Percentiles rank a stretch among this genome's conserved stretches.
phyloP scores from a whole-genome alignment of 805 yeast genomes.

The Yarrowia sp. region DNA sequence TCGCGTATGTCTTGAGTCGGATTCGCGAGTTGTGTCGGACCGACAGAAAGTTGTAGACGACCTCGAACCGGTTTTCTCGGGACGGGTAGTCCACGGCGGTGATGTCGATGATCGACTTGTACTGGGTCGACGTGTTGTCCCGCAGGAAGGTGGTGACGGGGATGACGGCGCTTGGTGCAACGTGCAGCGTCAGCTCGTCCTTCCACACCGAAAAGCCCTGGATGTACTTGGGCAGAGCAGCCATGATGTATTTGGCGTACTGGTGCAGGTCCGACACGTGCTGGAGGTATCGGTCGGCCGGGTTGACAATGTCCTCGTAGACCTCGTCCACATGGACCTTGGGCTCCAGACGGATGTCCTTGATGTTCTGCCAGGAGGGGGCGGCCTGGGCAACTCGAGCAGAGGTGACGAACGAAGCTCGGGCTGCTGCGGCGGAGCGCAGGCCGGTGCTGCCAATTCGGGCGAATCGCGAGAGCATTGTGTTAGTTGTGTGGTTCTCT shows the following conservation, averaged over 20 bases:
- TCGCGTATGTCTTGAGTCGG: slow-evolving; percentile 84
- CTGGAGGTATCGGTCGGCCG: slow-evolving; percentile 70
- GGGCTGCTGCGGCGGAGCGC: slow-evolving; percentile 19
- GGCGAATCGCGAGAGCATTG: slow-evolving; percentile 26
- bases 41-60: slow-evolving; percentile 77
- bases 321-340: slow-evolving; percentile 28
- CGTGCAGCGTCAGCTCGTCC: slow-evolving; percentile 74
- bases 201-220: slow-evolving; percentile 89
- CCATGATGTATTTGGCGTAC: slow-evolving; percentile 75
- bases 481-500: slow-evolving; percentile 20
- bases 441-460: slow-evolving; percentile 24
- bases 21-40: slow-evolving; percentile 83
- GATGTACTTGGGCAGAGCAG: slow-evolving; percentile 74
- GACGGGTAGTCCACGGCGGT: slow-evolving; percentile 87
- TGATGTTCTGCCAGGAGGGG: slow-evolving; percentile 21
- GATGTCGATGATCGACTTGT: slow-evolving; percentile 72
- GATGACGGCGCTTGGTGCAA: slow-evolving; percentile 70
- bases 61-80: slow-evolving; percentile 80
- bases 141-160: slow-evolving; percentile 70
- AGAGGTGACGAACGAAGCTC: slow-evolving; percentile 17
- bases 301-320: slow-evolving; percentile 52
- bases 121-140: slow-evolving; percentile 79
- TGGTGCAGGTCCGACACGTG: slow-evolving; percentile 70
- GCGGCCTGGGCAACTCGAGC: slow-evolving; percentile 17
- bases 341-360: slow-evolving; percentile 14